Percentiles rank a stretch among this genome's conserved stretches.
Conservation (phyloP, 257 asterid genomes). For the Solanum peruvianum region DNA sequence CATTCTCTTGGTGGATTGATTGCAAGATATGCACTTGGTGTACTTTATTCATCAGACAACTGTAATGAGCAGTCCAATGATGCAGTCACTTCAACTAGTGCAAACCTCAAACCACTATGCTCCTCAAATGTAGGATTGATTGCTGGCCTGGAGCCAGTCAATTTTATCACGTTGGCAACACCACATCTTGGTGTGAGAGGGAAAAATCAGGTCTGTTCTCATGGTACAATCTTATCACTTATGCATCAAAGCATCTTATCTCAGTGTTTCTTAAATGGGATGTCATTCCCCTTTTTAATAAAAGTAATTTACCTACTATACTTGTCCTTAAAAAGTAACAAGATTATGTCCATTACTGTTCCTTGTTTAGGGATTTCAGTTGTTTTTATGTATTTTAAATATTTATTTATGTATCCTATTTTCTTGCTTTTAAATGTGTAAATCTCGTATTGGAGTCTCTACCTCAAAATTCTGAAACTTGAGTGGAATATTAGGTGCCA, state of each 20-base stretch:
- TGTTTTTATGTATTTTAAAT: not conserved
- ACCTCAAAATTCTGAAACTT: not conserved
- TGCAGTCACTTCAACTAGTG: constrained; percentile 12
- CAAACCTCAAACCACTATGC: constrained; percentile 12
- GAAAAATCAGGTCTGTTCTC: constrained; percentile 55
- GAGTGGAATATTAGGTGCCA: not conserved
- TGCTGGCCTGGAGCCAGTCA: constrained; percentile 70
- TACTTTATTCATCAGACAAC: constrained; percentile 32
- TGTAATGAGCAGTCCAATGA: constrained; percentile 11
- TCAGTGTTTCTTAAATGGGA: not conserved
- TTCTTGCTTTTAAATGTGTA: not conserved
- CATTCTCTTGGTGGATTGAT: constrained; percentile 86
- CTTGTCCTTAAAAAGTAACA: not conserved
- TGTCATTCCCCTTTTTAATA: not conserved
- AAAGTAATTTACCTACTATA: not conserved
- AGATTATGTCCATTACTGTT: not conserved
- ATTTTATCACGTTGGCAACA: constrained; percentile 73
- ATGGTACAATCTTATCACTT: not conserved
- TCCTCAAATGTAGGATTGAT: constrained; percentile 33
- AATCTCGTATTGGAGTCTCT: not conserved
- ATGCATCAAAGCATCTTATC: not conserved
- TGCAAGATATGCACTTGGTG: constrained; percentile 69
- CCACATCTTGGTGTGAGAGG: constrained; percentile 93
- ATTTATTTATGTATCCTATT: not conserved
- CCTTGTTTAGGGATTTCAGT: not conserved